Conservation (phyloP, 2,329 filamentous ascomycete species). For the Metarhizium robertsii region DNA sequence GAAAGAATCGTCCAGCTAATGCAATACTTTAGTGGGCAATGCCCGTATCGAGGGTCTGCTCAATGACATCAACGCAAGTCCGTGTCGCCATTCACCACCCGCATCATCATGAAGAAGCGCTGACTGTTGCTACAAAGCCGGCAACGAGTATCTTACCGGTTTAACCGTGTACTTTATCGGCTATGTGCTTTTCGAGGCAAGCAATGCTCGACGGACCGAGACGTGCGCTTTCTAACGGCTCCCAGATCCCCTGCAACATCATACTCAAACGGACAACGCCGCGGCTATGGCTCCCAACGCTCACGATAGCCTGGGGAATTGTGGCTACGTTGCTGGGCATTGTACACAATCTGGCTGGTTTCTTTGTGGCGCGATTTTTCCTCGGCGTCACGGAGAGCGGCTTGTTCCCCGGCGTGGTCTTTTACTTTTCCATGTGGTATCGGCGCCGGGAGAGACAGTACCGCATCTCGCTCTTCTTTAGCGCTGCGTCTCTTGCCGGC, state of each 20-base stretch:
- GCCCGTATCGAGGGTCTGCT: background rate
- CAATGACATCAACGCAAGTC: background rate
- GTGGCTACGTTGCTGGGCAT: constrained; percentile 42
- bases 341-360: constrained; percentile 38
- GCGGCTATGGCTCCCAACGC: constrained; percentile 44
- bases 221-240: constrained; percentile 1
- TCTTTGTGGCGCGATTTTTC: constrained; percentile 44
- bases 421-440: constrained; percentile 46
- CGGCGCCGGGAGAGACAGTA: constrained; percentile 44
- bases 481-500: constrained; percentile 42
- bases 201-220: constrained; percentile 16
- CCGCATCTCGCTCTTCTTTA: constrained; percentile 47
- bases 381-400: constrained; percentile 45
- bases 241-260: constrained; percentile 51
- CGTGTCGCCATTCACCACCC: background rate
- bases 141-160: background rate
- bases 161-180: constrained; percentile 12
- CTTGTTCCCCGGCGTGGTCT: constrained; percentile 41
- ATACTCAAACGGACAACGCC: constrained; percentile 52
- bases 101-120: background rate
- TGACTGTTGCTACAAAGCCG: background rate
- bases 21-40: background rate
- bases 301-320: constrained; percentile 47
- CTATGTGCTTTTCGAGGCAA: constrained; percentile 20
- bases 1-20: background rate